Evolutionary conservation across 2,329 filamentous ascomycete genomes (phyloP), one percentile per base, ranked within the genome.

Genomic region (Phaeoacremonium minimum): DNA sequence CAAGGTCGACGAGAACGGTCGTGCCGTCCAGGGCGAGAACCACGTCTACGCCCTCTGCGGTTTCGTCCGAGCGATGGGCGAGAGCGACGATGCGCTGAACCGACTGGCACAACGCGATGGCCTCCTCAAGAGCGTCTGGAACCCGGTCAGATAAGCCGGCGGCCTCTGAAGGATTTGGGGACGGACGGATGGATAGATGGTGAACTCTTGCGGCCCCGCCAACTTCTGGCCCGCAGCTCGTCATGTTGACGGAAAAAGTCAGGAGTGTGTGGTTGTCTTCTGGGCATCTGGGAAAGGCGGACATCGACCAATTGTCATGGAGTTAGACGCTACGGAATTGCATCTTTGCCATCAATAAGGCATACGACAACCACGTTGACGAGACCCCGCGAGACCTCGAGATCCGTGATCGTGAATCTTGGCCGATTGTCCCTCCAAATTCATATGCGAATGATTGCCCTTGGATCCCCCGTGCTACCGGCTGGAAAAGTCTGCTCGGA

Each of bases 1-100:
- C 71, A 97, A 96, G 79, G 93, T 98, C 59, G 91, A 97, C 71
- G 93, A 98, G 84, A 94, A 90, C 76, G 93, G 93, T 67, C 87
- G 90, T 60, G 89, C 90, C 53, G 62, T 82, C 74, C 88, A 87
- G 55, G 89, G 91, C 71, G 93, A 96, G 77, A 95, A 90, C 83
- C 86, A 96, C 73, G 83, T 87, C 64, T 98, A 95, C 68, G 91
- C 93, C 57, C 85, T 98, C 51, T 95, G 86, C 75, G 93, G 93
- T 50, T 98, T 97, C 76, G 87, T 98, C 61, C 85, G 93, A 57
- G 87, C 90, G 57, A 93, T 95, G 82, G 93, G 93, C 65, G 94
- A 98, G 87, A 84, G 83, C 69, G 93, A 98, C 67, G 93, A 98
- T 74, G 80, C 86, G 59, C 71, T 98, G 63, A 98, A 98, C 85